Conservation (phyloP, 208 protist genomes). For the Trypanosoma theileri region DNA sequence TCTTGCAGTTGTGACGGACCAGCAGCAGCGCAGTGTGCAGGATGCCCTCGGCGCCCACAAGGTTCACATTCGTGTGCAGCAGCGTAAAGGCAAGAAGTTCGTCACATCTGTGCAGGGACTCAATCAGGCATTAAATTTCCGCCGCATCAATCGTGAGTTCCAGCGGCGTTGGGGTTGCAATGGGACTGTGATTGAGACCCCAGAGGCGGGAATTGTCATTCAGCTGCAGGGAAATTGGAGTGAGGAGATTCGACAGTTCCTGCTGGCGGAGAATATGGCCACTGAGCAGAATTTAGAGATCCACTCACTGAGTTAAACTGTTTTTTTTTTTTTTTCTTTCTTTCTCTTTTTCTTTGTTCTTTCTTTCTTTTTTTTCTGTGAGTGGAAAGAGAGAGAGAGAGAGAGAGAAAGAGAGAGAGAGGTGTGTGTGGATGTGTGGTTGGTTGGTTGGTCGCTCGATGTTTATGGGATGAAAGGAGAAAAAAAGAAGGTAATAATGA, state of each 20-base stretch:
- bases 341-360: neutral
- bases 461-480: slow-evolving; percentile 6
- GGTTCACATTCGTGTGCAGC: slow-evolving; percentile 97
- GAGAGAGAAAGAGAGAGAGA: slow-evolving; percentile 2
- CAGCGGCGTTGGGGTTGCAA: slow-evolving; percentile 94
- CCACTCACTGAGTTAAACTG: slow-evolving; percentile 92
- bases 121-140: slow-evolving; percentile 90
- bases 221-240: slow-evolving; percentile 97
- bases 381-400: neutral
- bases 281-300: slow-evolving; percentile 90
- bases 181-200: slow-evolving; percentile 89
- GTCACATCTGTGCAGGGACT: slow-evolving; percentile 96
- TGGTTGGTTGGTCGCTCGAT: neutral
- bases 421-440: neutral
- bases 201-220: slow-evolving; percentile 90
- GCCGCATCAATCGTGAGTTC: slow-evolving; percentile 90
- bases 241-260: slow-evolving; percentile 90
- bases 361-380: slow-evolving; percentile 10
- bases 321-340: too few species aligned
- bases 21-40: slow-evolving; percentile 66
- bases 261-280: slow-evolving; percentile 92
- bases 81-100: slow-evolving; percentile 95
- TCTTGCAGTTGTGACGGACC: slow-evolving; percentile 40
- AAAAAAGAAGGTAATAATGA: slow-evolving; percentile 10
- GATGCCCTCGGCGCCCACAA: slow-evolving; percentile 65